Conservation (phyloP, 768 basidiomycete genomes). For the Mycena capillaripes region DNA sequence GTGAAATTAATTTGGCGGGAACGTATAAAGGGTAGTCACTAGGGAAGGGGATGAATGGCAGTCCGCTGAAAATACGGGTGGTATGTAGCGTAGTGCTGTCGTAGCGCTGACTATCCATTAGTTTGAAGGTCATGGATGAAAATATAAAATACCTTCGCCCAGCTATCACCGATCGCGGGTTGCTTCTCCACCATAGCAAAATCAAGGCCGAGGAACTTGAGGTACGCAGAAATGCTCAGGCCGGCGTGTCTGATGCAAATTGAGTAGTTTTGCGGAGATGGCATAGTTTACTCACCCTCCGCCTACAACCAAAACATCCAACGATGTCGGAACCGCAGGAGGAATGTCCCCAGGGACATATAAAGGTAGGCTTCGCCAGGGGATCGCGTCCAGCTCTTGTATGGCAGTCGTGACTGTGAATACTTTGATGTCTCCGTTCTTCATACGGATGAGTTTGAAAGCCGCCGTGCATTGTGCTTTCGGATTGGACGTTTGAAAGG, state of each 20-base stretch:
- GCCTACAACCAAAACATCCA: constrained; percentile 57
- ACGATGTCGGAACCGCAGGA: constrained; percentile 6
- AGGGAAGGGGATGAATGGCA: constrained; percentile 33
- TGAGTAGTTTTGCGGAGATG: background rate
- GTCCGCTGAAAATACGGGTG: constrained; percentile 47
- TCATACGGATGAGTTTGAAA: constrained; percentile 35
- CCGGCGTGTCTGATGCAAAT: constrained; percentile 35
- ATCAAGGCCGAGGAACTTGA: constrained; percentile 60
- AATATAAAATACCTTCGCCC: constrained; percentile 54
- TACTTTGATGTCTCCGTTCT: constrained; percentile 29
- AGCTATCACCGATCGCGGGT: constrained; percentile 56
- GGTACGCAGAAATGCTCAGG: constrained; percentile 38
- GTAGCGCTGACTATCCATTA: constrained; percentile 26
- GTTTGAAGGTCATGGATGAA: background rate
- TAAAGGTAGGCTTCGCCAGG: constrained; percentile 14
- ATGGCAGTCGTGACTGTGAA: constrained; percentile 33
- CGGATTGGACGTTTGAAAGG: constrained; percentile 22
- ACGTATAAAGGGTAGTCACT: constrained; percentile 32
- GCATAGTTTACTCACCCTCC: constrained; percentile 44
- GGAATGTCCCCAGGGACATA: background rate
- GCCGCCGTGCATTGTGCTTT: constrained; percentile 30
- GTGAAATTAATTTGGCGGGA: constrained; percentile 32
- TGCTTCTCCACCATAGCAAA: constrained; percentile 64
- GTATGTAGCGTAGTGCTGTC: constrained; percentile 36
- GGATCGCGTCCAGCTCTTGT: constrained; percentile 20